phyloP scores from a whole-genome alignment of 768 basidiomycete species.

The Pulveroboletus sp. region DNA sequence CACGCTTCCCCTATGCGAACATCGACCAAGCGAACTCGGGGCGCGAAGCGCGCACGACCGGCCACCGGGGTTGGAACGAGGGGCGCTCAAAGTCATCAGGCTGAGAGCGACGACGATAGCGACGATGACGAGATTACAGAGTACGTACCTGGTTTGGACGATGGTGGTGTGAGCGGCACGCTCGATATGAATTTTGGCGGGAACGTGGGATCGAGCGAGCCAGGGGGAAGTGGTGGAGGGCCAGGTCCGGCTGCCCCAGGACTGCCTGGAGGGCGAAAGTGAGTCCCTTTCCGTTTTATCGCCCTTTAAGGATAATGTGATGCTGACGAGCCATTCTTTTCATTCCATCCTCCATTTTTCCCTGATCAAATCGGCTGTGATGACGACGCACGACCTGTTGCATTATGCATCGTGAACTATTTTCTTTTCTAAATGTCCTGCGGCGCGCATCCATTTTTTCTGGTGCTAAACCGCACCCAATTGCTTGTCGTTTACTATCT shows the following conservation, averaged over 20 bases:
- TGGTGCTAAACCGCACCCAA: not conserved
- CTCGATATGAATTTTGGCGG: not conserved
- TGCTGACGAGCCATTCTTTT: constrained; percentile 13
- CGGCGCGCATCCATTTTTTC: not conserved
- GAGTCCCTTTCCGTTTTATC: constrained; percentile 12
- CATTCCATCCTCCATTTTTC: not conserved
- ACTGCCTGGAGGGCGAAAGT: constrained; percentile 25
- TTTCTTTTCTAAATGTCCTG: too few relatives aligned
- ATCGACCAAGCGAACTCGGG: constrained; percentile 21
- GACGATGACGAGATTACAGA: constrained; percentile 29
- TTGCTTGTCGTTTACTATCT: not conserved
- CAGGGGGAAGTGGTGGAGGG: constrained; percentile 7
- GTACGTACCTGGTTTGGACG: constrained; percentile 15
- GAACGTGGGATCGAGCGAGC: not conserved
- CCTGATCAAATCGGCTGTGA: not conserved
- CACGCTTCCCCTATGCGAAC: constrained; percentile 4
- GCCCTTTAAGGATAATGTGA: not conserved
- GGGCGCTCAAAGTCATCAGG: not conserved
- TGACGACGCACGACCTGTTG: constrained; percentile 2
- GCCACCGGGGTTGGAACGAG: not conserved
- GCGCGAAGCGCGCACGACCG: constrained; percentile 19
- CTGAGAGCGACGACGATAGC: constrained; percentile 30
- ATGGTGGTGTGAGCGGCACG: not conserved
- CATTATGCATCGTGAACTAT: not conserved
- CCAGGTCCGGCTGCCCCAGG: constrained; percentile 5